Evolutionary conservation across 148 eudicot species (phyloP).

Genomic region (Rhododendron henanense): DNA sequence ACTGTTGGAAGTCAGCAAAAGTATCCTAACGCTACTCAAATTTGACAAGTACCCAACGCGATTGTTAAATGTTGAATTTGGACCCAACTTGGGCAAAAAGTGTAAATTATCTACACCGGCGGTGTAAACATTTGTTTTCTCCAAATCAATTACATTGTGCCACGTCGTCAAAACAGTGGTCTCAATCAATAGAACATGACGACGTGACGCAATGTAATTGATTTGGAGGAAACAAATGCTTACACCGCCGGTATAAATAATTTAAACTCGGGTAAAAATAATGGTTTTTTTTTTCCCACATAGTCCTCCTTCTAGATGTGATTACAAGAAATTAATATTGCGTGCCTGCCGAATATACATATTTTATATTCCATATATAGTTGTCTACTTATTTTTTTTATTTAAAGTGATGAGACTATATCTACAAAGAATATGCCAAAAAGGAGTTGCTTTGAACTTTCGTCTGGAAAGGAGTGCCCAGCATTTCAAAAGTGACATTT

Average conservation of each 20-base stretch:
- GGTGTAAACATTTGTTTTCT: too few species aligned
- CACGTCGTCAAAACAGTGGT: too few species aligned
- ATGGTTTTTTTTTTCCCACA: not conserved
- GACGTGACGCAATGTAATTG: too few species aligned
- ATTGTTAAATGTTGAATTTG: not conserved
- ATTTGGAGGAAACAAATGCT: too few species aligned
- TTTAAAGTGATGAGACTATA: not conserved
- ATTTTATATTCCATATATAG: not conserved
- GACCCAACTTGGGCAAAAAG: not conserved
- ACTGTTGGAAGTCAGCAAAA: not conserved
- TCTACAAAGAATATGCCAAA: not conserved
- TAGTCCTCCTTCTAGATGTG: not conserved
- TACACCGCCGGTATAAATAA: too few species aligned
- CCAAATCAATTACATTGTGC: too few species aligned
- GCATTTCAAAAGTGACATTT: not conserved
- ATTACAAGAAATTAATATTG: not conserved
- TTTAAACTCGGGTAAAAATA: not conserved
- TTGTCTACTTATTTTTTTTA: not conserved
- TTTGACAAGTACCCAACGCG: not conserved
- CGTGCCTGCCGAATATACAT: not conserved
- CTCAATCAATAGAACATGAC: too few species aligned
- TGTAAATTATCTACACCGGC: too few species aligned
- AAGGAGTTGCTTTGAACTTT: not conserved
- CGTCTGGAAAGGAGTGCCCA: not conserved
- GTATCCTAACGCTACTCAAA: not conserved